Conservation (phyloP, 768 basidiomycete genomes). For the Collybia nuda region DNA sequence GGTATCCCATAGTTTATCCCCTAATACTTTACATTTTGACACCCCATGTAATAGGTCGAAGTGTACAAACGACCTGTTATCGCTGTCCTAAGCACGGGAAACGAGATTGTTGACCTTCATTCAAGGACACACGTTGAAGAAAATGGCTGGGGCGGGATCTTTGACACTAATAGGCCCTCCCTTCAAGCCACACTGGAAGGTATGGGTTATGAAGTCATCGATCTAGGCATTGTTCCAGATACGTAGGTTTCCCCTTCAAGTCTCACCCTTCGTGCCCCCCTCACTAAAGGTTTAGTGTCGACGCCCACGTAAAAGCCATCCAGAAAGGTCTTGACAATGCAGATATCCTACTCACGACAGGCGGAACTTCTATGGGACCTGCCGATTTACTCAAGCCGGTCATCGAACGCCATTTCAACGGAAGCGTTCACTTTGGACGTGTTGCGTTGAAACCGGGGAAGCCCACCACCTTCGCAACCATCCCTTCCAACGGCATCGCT, state of each 20-base stretch:
- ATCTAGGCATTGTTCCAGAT: slow-evolving; percentile 80
- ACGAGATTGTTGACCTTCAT: slow-evolving; percentile 73
- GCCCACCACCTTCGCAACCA: slow-evolving; percentile 86
- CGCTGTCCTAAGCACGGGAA: slow-evolving; percentile 83
- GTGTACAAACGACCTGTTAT: slow-evolving; percentile 74
- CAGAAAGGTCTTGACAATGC: slow-evolving; percentile 55
- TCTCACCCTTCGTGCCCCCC: not conserved
- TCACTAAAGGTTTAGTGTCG: slow-evolving; percentile 36
- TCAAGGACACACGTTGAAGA: slow-evolving; percentile 28
- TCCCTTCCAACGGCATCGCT: slow-evolving; percentile 43
- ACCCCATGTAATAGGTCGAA: slow-evolving; percentile 47
- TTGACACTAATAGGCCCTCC: slow-evolving; percentile 86
- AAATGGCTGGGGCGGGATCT: slow-evolving; percentile 67
- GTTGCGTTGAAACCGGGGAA: slow-evolving; percentile 85
- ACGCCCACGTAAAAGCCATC: slow-evolving; percentile 59
- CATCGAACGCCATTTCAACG: slow-evolving; percentile 75
- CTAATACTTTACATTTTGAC: not conserved
- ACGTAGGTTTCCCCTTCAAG: slow-evolving; percentile 33
- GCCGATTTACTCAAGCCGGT: slow-evolving; percentile 86
- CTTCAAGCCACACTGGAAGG: slow-evolving; percentile 67
- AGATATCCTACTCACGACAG: slow-evolving; percentile 81
- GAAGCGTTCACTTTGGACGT: slow-evolving; percentile 83
- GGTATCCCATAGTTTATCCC: slow-evolving; percentile 36
- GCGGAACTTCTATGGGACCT: slow-evolving; percentile 91
- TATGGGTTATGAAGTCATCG: slow-evolving; percentile 74